phyloP scores from a whole-genome alignment of 2,329 filamentous ascomycete species.

The Metarhizium robertsii region DNA sequence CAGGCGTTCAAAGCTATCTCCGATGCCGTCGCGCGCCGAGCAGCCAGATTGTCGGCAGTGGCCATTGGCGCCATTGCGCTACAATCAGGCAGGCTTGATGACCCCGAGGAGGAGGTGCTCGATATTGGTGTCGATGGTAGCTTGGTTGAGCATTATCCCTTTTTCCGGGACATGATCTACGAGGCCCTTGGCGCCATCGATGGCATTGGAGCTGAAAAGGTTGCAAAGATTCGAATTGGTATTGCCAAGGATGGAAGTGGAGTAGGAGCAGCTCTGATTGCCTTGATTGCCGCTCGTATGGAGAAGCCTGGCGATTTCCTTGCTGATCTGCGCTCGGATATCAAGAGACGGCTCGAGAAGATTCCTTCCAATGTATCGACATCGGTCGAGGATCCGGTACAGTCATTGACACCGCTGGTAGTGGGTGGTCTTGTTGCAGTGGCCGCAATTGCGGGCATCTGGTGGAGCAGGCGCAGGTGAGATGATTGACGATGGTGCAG shows the following conservation, averaged over 20 bases:
- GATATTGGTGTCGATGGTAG: conserved; percentile 94
- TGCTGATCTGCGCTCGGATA: conserved; percentile 29
- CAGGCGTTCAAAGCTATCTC: conserved; percentile 78
- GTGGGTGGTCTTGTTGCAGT: conserved; percentile 26
- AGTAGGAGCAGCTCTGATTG: conserved; percentile 80
- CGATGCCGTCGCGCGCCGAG: conserved; percentile 76
- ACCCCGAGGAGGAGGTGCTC: conserved; percentile 57
- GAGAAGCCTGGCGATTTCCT: conserved; percentile 41
- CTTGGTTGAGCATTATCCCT: conserved; percentile 91
- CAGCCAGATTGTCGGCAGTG: conserved; percentile 79
- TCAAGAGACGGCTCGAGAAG: conserved; percentile 24
- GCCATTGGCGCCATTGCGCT: conserved; percentile 80
- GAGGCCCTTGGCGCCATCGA: conserved; percentile 70
- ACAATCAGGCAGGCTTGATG: conserved; percentile 62
- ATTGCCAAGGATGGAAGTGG: conserved; percentile 93
- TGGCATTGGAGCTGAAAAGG: conserved; percentile 67
- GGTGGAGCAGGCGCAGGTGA: conserved; percentile 22
- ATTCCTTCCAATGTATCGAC: conserved; percentile 18
- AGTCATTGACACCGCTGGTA: conserved; percentile 21
- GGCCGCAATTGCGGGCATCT: conserved; percentile 27
- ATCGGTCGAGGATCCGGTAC: conserved; percentile 20
- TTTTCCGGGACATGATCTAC: conserved; percentile 80
- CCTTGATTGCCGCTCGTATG: conserved; percentile 70
- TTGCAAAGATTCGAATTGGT: conserved; percentile 82
- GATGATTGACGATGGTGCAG: neutral